A percentile compares a stretch with the other conserved stretches of the same genome.
Conservation (phyloP, 2,329 filamentous ascomycete genomes). For the Elsinoe necatrix region DNA sequence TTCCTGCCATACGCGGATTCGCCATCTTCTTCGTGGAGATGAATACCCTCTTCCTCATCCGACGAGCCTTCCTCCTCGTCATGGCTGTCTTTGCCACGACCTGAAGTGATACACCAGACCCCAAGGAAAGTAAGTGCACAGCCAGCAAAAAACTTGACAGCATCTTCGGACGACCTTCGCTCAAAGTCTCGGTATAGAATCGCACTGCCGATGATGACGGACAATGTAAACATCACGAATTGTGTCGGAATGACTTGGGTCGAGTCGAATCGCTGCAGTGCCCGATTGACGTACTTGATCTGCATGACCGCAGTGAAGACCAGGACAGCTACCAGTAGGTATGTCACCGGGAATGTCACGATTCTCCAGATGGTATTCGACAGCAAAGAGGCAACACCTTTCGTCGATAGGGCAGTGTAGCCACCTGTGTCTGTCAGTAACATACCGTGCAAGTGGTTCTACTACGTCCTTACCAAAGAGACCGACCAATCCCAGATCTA, state of each 20-base stretch:
- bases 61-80: conserved; percentile 32
- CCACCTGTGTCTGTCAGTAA: conserved; percentile 51
- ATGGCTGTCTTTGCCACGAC: conserved; percentile 54
- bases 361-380: conserved; percentile 84
- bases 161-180: conserved; percentile 62
- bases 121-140: conserved; percentile 90
- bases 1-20: neutral
- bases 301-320: conserved; percentile 86
- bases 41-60: conserved; percentile 36
- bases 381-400: conserved; percentile 89
- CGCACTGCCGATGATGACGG: conserved; percentile 88
- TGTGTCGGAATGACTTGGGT: conserved; percentile 97
- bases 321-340: conserved; percentile 71
- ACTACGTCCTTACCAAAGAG: conserved; percentile 62
- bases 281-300: conserved; percentile 89
- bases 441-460: neutral
- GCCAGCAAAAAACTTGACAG: conserved; percentile 78
- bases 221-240: conserved; percentile 93
- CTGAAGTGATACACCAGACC: conserved; percentile 94
- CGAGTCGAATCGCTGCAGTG: conserved; percentile 86
- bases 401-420: conserved; percentile 94
- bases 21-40: conserved; percentile 34
- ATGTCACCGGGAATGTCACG: conserved; percentile 86
- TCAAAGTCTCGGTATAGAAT: conserved; percentile 94
- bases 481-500: conserved; percentile 87